Conservation (phyloP, 306 rosid genomes). For the Fagus sylvatica region DNA sequence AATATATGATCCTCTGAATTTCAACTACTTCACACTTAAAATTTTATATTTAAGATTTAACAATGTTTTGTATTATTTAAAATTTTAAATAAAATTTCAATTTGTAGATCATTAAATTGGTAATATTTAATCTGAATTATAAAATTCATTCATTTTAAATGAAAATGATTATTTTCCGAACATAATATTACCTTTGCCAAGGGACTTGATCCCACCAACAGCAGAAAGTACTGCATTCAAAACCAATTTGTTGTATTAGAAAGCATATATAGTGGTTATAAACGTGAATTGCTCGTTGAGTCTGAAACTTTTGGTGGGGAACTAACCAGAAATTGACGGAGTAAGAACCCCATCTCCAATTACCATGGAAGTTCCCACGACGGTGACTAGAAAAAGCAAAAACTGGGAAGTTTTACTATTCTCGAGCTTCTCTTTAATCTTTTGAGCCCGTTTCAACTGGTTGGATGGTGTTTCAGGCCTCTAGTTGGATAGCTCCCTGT, state of each 20-base stretch:
- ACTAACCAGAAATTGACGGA: constrained; percentile 72
- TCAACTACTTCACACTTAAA: too few species aligned
- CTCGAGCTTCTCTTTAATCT: constrained; percentile 46
- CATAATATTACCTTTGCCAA: constrained; percentile 51
- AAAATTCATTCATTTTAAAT: too few species aligned
- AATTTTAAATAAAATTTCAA: too few species aligned
- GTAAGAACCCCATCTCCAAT: constrained; percentile 87
- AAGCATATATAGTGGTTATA: too few species aligned
- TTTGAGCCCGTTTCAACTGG: constrained; percentile 40
- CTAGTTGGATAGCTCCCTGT: constrained; percentile 62
- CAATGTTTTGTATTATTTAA: too few species aligned
- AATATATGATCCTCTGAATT: too few species aligned
- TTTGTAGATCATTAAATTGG: too few species aligned
- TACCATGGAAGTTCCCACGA: constrained; percentile 74
- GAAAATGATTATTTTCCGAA: too few species aligned
- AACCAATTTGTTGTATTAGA: not conserved
- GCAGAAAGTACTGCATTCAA: constrained; percentile 65
- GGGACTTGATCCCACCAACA: constrained; percentile 66
- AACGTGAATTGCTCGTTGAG: too few species aligned
- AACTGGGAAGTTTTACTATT: constrained; percentile 30
- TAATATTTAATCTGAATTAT: too few species aligned
- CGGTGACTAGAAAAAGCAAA: constrained; percentile 47
- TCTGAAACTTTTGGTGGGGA: not conserved
- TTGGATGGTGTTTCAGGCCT: constrained; percentile 43
- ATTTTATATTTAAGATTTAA: too few species aligned